Evolutionary conservation across 192 early-diverging fungal genomes (phyloP).

Genomic region (Mortierella hygrophila): DNA sequence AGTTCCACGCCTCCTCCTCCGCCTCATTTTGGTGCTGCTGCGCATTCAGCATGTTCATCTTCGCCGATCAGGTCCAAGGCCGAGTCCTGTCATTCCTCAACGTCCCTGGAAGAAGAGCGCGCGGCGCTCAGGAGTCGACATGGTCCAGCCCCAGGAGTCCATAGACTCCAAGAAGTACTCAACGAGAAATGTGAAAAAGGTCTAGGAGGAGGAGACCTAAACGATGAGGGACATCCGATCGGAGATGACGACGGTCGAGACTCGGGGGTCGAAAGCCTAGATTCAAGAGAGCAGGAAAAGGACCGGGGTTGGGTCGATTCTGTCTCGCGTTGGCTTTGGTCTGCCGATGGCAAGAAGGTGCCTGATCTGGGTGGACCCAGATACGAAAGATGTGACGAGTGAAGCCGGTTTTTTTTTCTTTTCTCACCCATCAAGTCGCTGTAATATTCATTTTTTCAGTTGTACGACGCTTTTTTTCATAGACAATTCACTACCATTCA

Average conservation of each 20-base stretch:
- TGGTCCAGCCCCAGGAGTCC: background rate
- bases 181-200: background rate
- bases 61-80: background rate
- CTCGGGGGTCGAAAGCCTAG: constrained; percentile 25
- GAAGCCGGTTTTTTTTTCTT: background rate
- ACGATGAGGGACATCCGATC: background rate
- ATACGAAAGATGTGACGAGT: background rate
- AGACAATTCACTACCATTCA: background rate
- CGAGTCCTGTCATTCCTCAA: background rate
- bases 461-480: background rate
- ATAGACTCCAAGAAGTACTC: background rate
- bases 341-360: constrained; percentile 10
- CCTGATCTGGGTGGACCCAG: background rate
- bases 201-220: background rate
- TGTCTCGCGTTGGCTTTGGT: constrained; percentile 37
- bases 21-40: background rate
- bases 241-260: constrained; percentile 10
- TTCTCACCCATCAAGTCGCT: background rate
- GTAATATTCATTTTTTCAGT: background rate
- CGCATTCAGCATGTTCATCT: background rate
- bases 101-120: background rate
- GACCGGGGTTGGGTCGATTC: constrained; percentile 36
- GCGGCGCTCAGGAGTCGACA: background rate
- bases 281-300: constrained; percentile 4
- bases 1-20: background rate